Evolutionary conservation across 306 rosid species (phyloP), one percentile per base, ranked within the genome.

Genomic region (Carpinus viminea): DNA sequence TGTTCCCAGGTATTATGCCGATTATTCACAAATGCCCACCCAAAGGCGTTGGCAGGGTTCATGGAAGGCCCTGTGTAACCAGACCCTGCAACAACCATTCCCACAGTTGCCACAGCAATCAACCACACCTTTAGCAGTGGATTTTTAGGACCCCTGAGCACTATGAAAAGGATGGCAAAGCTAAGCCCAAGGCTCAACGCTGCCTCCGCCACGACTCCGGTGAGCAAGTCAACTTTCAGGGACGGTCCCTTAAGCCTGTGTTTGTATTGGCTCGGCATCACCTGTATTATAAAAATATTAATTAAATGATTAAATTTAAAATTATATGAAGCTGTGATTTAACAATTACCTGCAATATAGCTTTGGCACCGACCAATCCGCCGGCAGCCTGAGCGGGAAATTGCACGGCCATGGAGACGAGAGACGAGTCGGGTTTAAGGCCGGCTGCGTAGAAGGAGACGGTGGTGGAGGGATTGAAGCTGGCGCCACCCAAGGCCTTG

Each of bases 21-120:
- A 18, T 86, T 79, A 41, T 89, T 72, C 1, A 80, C 7, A 76
- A 79, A 87, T 5, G 97, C 95, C 95, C 95, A 92, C 46, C 92
- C 93, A 76, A 83, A 92, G 4, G 93, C 97, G 82, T 85, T 92
- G 6, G 95, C 93, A 1, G 92, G 97, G 81, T 90, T 92, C 93
- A 88, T 77, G 8, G 95, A 85, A 80, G 97, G 93, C 8, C 95
- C 93, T 5, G 92, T 87, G 54, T 76, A 87, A 4, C 69, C 84
- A 81, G 88, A 69, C 28, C 97, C 91, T 0, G 53, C 24, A 28
- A 81, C 12, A 79, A 75, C 87, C 80, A 90, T 72, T 70, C 76
- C 84, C 59, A 82, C 57, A 0, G 91, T 92, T 1, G 83, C 60
- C 45, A 81, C 36, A 36, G 93, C 74, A 34, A 92, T 54, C 83